phyloP scores from a whole-genome alignment of 108 stramenopile species.

The Heterococcus sp. region DNA sequence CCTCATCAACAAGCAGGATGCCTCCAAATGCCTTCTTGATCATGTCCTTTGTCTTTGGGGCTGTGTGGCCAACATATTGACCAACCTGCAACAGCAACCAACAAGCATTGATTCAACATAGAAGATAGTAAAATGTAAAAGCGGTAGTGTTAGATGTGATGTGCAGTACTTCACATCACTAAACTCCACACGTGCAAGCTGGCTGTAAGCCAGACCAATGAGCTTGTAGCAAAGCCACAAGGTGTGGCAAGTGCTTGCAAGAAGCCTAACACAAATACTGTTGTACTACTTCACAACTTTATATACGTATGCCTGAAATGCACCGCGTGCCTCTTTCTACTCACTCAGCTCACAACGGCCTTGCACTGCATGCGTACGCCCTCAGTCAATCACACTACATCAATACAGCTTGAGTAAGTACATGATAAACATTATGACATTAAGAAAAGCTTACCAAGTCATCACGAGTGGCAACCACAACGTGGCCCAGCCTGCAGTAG shows the following conservation, averaged over 20 bases:
- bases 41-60: conserved; percentile 98
- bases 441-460: conserved; percentile 68
- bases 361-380: background rate
- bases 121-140: background rate
- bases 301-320: background rate
- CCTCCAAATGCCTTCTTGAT: conserved; percentile 92
- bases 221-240: background rate
- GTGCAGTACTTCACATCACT: background rate
- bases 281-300: background rate
- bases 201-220: background rate
- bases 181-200: background rate
- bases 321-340: no score
- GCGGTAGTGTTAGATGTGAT: background rate
- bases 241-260: background rate
- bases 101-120: background rate
- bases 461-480: conserved; percentile 93
- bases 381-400: background rate
- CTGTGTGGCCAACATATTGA: conserved; percentile 98
- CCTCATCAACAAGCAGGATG: conserved; percentile 94
- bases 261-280: background rate
- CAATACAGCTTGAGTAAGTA: background rate
- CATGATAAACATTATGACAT: background rate
- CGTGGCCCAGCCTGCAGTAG: conserved; percentile 90
- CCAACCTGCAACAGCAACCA: conserved; percentile 47
- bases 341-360: no score